phyloP scores from a whole-genome alignment of 139 green algal species.

The Chlorella sp. region DNA sequence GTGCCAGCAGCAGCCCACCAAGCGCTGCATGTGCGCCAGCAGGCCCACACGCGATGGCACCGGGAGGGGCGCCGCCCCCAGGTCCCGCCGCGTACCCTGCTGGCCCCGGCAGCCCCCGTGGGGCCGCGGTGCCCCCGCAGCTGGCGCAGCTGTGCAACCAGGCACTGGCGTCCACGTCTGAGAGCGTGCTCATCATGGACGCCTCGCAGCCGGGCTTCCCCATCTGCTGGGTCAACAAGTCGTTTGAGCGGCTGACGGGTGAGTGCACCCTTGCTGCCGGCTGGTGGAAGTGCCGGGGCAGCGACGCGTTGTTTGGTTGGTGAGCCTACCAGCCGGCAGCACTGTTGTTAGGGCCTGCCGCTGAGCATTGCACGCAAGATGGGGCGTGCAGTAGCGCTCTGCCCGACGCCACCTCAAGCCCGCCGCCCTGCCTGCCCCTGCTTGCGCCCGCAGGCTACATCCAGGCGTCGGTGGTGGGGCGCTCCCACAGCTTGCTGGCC shows the following conservation, averaged over 20 bases:
- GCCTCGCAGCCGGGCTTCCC: constrained; percentile 74
- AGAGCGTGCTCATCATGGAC: constrained; percentile 40
- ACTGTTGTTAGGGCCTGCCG: too few relatives aligned
- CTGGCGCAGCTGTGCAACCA: constrained; percentile 46
- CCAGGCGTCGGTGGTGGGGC: constrained; percentile 55
- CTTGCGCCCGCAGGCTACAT: constrained; percentile 61
- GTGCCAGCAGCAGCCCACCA: not conserved
- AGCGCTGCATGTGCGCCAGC: not conserved
- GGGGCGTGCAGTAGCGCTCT: too few relatives aligned
- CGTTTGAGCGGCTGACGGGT: constrained; percentile 83
- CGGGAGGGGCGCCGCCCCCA: too few relatives aligned
- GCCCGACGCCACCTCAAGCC: not conserved
- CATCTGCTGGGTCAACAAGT: constrained; percentile 84
- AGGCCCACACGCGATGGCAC: too few relatives aligned
- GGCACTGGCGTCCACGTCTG: constrained; percentile 34
- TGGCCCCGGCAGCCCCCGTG: not conserved
- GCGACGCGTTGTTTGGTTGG: too few relatives aligned
- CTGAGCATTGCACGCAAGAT: too few relatives aligned
- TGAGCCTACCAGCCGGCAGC: not conserved
- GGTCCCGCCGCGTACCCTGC: too few relatives aligned
- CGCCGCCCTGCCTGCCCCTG: too few relatives aligned
- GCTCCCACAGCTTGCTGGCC: constrained; percentile 86
- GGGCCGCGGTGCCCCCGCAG: not conserved
- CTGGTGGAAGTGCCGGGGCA: too few relatives aligned
- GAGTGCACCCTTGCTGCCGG: too few relatives aligned